A percentile compares a stretch with the other conserved stretches of the same genome.
These are phyloP conservation scores for Diaporthe longicolla DNA, from an alignment of 2,329 filamentous ascomycete genomes.

Conservation along the genomic window DNA sequence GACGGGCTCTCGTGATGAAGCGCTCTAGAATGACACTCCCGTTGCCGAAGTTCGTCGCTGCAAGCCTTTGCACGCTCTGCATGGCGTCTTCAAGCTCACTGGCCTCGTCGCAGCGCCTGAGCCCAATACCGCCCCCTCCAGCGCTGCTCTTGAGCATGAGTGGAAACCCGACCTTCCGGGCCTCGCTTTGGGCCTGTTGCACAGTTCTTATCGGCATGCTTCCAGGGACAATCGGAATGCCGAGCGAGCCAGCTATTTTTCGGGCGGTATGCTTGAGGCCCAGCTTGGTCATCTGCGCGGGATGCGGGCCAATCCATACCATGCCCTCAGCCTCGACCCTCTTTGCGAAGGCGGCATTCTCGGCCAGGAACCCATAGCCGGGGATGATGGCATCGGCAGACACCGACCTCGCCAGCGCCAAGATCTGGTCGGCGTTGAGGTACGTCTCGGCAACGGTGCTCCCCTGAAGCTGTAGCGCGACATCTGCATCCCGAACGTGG, in stretches of 20 bases:
- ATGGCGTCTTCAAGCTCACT: neutral
- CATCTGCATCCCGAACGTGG: neutral
- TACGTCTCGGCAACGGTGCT: neutral
- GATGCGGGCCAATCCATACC: neutral
- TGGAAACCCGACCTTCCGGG: neutral
- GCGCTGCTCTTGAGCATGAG: neutral
- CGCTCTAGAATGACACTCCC: neutral
- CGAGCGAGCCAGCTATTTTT: neutral
- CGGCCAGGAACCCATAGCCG: slow-evolving; percentile 2
- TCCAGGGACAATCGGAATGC: neutral
- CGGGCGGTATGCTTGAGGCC: neutral
- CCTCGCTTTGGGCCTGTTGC: neutral
- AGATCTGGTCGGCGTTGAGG: neutral
- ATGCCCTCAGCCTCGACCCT: neutral
- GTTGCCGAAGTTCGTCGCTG: neutral
- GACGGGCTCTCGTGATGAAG: neutral
- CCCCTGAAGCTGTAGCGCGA: neutral
- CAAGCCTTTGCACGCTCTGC: neutral
- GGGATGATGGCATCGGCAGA: slow-evolving; percentile 10
- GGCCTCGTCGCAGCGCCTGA: neutral
- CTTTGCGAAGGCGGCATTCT: neutral
- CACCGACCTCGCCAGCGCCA: neutral
- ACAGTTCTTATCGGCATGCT: neutral
- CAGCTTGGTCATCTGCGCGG: neutral
- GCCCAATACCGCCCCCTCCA: neutral